Evolutionary conservation across 23 red algal species (phyloP).

Genomic region (Agarophyton chilense): DNA sequence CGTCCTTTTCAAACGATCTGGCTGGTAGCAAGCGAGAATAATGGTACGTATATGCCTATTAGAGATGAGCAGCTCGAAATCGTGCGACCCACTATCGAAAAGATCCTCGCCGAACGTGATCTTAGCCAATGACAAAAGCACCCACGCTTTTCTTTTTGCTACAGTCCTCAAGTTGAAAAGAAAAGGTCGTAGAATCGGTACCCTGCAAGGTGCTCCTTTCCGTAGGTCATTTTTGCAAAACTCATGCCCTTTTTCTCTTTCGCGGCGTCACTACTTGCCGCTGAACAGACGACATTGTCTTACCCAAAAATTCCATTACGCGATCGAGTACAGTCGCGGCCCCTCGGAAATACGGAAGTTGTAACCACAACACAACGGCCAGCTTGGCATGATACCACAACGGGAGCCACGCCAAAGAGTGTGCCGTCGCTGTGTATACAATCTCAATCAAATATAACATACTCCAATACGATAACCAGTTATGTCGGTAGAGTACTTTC

Average conservation of each 20-base stretch:
- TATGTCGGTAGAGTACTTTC: conserved; percentile 39
- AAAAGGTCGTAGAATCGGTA: background rate
- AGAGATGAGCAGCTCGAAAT: conserved; percentile 26
- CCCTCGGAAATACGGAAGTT: conserved; percentile 68
- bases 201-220: background rate
- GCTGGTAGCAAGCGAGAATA: conserved; percentile 30
- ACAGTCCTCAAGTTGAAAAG: background rate
- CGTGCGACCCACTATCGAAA: conserved; percentile 10
- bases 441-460: conserved; percentile 44
- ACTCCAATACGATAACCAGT: conserved; percentile 74
- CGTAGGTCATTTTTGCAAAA: background rate
- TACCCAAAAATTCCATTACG: conserved; percentile 21
- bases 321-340: conserved; percentile 35
- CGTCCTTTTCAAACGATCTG: conserved; percentile 7
- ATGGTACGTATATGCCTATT: conserved; percentile 1
- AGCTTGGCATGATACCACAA: conserved; percentile 80
- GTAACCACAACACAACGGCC: conserved; percentile 62
- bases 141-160: background rate
- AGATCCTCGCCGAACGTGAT: background rate
- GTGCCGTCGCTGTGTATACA: background rate
- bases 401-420: conserved; percentile 53
- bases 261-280: conserved; percentile 40
- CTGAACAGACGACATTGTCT: conserved; percentile 20
- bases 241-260: conserved; percentile 39
- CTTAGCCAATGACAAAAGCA: conserved; percentile 14